Conservation (phyloP, 768 basidiomycete genomes). For the Sarcodon aspratus region DNA sequence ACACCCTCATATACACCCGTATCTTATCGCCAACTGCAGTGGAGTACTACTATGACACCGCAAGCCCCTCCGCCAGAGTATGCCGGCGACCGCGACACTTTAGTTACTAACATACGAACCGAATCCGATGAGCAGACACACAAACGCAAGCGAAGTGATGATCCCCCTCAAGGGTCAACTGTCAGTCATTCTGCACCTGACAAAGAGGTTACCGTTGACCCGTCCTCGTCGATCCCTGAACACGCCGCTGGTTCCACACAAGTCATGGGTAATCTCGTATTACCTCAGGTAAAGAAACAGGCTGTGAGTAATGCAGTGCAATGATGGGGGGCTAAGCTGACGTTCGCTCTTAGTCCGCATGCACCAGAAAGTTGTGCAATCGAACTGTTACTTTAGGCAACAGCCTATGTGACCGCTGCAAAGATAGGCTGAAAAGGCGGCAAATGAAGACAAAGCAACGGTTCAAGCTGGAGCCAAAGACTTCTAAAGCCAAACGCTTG, state of each 20-base stretch:
- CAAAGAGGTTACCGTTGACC: too few relatives aligned
- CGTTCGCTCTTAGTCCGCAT: slow-evolving; percentile 8
- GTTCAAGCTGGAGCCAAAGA: slow-evolving; percentile 27
- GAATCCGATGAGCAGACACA: too few relatives aligned
- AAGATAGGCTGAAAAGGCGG: slow-evolving; percentile 30
- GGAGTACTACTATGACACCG: not conserved
- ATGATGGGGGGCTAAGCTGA: not conserved
- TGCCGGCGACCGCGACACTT: not conserved
- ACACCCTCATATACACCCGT: slow-evolving; percentile 1
- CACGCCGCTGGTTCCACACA: too few relatives aligned
- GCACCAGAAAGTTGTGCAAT: slow-evolving; percentile 26
- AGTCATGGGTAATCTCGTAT: too few relatives aligned
- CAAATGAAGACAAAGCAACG: slow-evolving; percentile 31
- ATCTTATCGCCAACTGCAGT: not conserved
- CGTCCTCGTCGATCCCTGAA: too few relatives aligned
- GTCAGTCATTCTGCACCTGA: too few relatives aligned
- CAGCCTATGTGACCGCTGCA: slow-evolving; percentile 32
- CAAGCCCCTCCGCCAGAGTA: not conserved
- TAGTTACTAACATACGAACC: not conserved
- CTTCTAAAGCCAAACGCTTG: slow-evolving; percentile 2
- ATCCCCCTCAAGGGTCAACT: too few relatives aligned
- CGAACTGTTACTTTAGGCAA: slow-evolving; percentile 19
- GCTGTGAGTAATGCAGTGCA: too few relatives aligned
- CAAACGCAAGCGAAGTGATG: too few relatives aligned
- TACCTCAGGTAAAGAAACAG: too few relatives aligned